These are phyloP conservation scores for Barnettozyma sucrosica DNA, from an alignment of 805 yeast species.

Conservation along the genomic window DNA sequence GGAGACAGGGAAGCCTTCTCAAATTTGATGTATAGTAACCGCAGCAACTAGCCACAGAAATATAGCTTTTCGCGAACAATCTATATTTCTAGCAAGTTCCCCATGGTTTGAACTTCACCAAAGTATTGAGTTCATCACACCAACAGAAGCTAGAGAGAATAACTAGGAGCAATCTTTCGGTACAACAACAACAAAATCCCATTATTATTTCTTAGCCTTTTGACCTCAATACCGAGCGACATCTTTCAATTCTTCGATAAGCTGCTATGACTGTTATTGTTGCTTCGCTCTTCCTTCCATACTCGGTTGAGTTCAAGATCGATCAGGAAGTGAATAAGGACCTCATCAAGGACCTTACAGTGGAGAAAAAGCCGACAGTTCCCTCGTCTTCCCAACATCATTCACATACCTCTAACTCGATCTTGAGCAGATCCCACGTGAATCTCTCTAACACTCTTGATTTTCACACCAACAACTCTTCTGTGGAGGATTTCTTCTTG, in stretches of 20 bases:
- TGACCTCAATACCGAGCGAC: background rate
- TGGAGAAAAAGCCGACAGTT: slow-evolving; percentile 12
- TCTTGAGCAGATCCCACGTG: slow-evolving; percentile 20
- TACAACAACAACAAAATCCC: background rate
- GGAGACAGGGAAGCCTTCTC: no score
- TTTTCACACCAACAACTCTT: slow-evolving; percentile 14
- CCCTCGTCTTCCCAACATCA: background rate
- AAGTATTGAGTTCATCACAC: background rate
- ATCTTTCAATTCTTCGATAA: no score
- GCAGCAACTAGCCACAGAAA: no score
- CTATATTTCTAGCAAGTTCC: background rate
- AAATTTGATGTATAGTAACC: no score
- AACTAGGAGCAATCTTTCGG: background rate
- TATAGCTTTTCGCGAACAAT: background rate
- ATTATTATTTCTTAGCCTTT: no score
- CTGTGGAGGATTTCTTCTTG: slow-evolving; percentile 25
- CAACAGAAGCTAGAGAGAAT: no score
- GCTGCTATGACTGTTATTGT: slow-evolving; percentile 62
- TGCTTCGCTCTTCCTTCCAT: slow-evolving; percentile 71
- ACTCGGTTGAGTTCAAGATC: slow-evolving; percentile 56
- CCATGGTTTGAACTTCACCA: background rate
- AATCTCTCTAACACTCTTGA: slow-evolving; percentile 4
- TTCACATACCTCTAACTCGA: slow-evolving; percentile 8
- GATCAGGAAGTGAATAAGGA: slow-evolving; percentile 19
- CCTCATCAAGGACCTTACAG: slow-evolving; percentile 29